Base-by-base conservation (phyloP, 169 alveolate species). In the Babesia bigemina region DNA sequence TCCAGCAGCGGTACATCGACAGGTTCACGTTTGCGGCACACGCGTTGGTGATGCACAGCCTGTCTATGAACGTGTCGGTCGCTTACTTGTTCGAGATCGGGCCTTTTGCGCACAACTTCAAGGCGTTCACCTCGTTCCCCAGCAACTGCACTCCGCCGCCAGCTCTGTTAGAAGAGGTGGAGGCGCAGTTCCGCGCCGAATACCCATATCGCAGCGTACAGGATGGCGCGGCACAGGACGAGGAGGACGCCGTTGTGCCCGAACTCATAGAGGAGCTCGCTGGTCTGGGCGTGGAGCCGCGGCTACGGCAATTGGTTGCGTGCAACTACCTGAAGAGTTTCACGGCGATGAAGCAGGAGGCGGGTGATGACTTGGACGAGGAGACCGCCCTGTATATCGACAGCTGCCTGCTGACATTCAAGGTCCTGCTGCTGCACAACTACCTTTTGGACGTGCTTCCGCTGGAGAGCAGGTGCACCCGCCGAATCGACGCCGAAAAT, bases 81-180 rank as follows among this genome's bases (percentile, higher is more conserved):
- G 89, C 81, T 7, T 82, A 82, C 60, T 44, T 82, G 42, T 82
- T 74, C 53, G 89, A 82, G 55, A 42, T 82, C 6, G 75, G 84
- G 12, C 61, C 66, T 10, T 49, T 62, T 36, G 71, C 89, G 9
- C 75, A 63, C 53, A 74, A 73, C 42, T 70, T 82, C 75, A 62
- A 82, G 66, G 85, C 87, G 16, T 79, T 79, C 70, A 79, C 71
- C 6, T 70, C 87, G 16, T 79, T 79, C 76, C 70, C 87, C 26
- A 65, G 81, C 75, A 79, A 63, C 53, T 50, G 72, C 55, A 19
- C 13, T 24, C 50, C 62, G 12, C 83, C 87, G 6, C 21, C 57
- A 12, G 11, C 29, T 22, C 52, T 79, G 26, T 52, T 65, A 11
- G 67, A 70, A 22, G 77, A 77, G 44, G 50, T 69, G 4, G 63